These are phyloP conservation scores for Scheffersomyces lignosus DNA, from an alignment of 805 yeast species.

Conservation along the genomic window DNA sequence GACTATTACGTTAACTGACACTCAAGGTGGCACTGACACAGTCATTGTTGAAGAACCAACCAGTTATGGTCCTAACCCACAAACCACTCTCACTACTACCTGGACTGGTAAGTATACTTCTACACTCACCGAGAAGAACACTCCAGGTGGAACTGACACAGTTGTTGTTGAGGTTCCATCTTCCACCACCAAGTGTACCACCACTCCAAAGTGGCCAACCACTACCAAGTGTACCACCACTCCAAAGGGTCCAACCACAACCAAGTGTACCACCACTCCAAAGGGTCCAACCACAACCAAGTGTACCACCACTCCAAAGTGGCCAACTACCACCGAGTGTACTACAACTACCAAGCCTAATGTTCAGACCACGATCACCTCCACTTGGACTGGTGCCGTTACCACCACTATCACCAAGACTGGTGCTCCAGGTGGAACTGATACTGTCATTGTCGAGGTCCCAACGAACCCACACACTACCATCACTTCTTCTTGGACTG, in stretches of 20 bases:
- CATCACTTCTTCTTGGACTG: conserved; percentile 10
- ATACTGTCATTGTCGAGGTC: conserved; percentile 15
- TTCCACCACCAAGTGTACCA: background rate
- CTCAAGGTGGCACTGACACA: conserved; percentile 18
- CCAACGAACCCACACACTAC: conserved; percentile 8
- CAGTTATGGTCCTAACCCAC: background rate
- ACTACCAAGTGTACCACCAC: conserved; percentile 4
- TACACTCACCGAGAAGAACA: background rate
- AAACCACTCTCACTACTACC: background rate
- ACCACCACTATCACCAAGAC: conserved; percentile 11
- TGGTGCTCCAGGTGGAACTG: conserved; percentile 11
- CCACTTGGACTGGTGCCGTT: conserved; percentile 7
- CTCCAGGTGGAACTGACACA: conserved; percentile 1
- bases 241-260: too few relatives aligned
- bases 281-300: conserved; percentile 8
- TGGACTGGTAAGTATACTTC: conserved; percentile 1
- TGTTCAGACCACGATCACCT: background rate
- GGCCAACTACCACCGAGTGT: conserved; percentile 16
- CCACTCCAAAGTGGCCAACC: too few relatives aligned
- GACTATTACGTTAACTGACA: conserved; percentile 13
- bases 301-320: conserved; percentile 7
- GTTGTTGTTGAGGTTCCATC: background rate
- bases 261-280: background rate
- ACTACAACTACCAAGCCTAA: conserved; percentile 10
- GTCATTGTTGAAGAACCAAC: conserved; percentile 22